A percentile compares a stretch with the other conserved stretches of the same genome.
Evolutionary conservation across 768 basidiomycete genomes (phyloP).

Genomic region (Megacollybia marginata): DNA sequence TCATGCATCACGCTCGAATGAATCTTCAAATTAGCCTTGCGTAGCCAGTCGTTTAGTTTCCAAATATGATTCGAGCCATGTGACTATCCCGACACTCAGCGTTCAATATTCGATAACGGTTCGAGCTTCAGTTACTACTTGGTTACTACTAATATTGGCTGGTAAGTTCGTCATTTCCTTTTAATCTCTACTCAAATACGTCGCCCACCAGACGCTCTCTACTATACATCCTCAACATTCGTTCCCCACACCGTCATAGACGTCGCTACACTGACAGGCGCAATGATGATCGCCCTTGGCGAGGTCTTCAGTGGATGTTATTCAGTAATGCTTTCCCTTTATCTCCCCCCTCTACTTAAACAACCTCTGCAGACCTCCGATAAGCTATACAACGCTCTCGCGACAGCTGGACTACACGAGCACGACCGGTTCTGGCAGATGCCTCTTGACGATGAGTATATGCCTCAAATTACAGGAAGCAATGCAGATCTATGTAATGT

Average conservation of each 20-base stretch:
- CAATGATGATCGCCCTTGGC: constrained; percentile 67
- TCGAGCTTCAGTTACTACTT: too few species aligned
- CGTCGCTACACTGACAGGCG: constrained; percentile 82
- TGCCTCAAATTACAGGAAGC: constrained; percentile 65
- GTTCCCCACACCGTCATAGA: constrained; percentile 81
- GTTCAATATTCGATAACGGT: too few species aligned
- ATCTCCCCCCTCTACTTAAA: background rate
- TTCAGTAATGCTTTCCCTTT: constrained; percentile 48
- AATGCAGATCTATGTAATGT: constrained; percentile 84
- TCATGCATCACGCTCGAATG: too few species aligned
- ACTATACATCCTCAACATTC: constrained; percentile 71
- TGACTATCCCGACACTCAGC: too few species aligned
- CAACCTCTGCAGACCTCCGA: constrained; percentile 50
- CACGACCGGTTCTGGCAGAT: constrained; percentile 87
- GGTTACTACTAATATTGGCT: constrained; percentile 63
- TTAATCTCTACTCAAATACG: background rate
- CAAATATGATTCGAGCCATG: too few species aligned
- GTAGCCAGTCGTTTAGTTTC: too few species aligned
- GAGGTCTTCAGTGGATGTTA: constrained; percentile 66
- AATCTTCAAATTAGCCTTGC: too few species aligned
- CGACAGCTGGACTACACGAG: constrained; percentile 63
- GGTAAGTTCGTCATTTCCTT: constrained; percentile 28
- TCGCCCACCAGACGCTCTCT: constrained; percentile 71
- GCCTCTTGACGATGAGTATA: constrained; percentile 80
- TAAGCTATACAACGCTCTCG: constrained; percentile 62